phyloP scores from a whole-genome alignment of 225 moss, liverwort and hornwort genomes.

The Antitrichia curtipendula region DNA sequence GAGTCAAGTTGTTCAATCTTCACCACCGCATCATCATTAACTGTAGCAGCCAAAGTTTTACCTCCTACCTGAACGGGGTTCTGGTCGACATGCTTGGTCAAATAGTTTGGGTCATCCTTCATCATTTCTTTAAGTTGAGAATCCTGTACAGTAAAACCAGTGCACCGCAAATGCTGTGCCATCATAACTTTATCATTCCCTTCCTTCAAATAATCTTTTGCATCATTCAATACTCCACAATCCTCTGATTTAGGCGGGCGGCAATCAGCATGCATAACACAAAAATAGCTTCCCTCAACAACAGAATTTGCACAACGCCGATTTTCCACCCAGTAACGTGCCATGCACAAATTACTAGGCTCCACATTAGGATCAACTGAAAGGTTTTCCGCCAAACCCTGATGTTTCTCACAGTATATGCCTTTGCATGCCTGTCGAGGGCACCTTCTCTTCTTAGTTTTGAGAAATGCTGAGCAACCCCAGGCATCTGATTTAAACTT shows the following conservation, averaged over 20 bases:
- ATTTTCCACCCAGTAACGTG: conserved; percentile 53
- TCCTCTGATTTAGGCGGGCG: conserved; percentile 36
- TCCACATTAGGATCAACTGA: conserved; percentile 40
- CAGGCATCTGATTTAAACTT: conserved; percentile 55
- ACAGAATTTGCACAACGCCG: conserved; percentile 53
- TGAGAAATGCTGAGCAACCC: conserved; percentile 82
- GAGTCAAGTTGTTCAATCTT: conserved; percentile 20
- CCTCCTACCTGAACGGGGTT: conserved; percentile 19
- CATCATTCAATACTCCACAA: conserved; percentile 19
- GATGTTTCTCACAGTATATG: conserved; percentile 81
- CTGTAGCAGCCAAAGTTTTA: neutral
- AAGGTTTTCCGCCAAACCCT: conserved; percentile 41
- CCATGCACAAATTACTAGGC: conserved; percentile 59
- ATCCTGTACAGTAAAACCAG: conserved; percentile 68
- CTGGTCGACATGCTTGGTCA: conserved; percentile 40
- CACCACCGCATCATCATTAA: conserved; percentile 20
- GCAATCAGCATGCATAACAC: conserved; percentile 46
- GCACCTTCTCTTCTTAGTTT: conserved; percentile 77
- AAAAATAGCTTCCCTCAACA: conserved; percentile 44
- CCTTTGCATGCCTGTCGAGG: conserved; percentile 69
- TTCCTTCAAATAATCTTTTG: conserved; percentile 24
- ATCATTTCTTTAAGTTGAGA: conserved; percentile 47
- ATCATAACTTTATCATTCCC: conserved; percentile 33
- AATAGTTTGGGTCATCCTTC: conserved; percentile 39
- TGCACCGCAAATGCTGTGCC: conserved; percentile 54